Percentiles rank a stretch among this genome's conserved stretches.
phyloP scores from a whole-genome alignment of 1,284 basidiomycete species.

The Tilletia walkeri region DNA sequence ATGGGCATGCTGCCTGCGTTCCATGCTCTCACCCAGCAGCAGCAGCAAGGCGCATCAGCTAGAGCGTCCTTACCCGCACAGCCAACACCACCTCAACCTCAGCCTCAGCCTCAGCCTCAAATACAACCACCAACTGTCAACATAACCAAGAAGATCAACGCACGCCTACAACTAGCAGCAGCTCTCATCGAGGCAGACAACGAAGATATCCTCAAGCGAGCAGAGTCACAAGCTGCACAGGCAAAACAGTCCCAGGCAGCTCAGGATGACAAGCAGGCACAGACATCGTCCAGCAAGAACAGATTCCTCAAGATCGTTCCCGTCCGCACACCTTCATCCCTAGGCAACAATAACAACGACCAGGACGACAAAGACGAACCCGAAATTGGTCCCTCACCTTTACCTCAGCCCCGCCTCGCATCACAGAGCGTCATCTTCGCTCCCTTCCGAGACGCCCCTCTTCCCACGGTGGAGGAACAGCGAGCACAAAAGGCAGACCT shows the following conservation, averaged over 20 bases:
- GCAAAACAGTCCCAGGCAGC: background rate
- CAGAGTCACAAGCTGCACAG: conserved; percentile 7
- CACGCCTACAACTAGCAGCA: conserved; percentile 48
- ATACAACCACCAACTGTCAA: conserved; percentile 18
- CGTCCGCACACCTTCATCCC: background rate
- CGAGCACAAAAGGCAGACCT: conserved; percentile 6
- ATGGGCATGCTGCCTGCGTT: background rate
- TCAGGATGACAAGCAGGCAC: conserved; percentile 8
- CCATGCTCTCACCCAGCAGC: conserved; percentile 3
- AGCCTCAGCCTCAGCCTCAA: conserved; percentile 21
- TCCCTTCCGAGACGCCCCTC: conserved; percentile 34
- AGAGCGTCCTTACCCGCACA: background rate
- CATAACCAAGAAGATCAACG: conserved; percentile 42
- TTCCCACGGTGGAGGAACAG: background rate
- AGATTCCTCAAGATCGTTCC: too few relatives aligned
- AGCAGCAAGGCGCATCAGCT: background rate
- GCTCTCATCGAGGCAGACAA: conserved; percentile 55
- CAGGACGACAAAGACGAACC: conserved; percentile 21
- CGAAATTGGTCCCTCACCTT: conserved; percentile 25
- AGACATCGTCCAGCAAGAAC: background rate
- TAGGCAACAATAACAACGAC: conserved; percentile 33
- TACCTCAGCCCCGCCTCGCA: conserved; percentile 42
- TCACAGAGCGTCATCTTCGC: conserved; percentile 48
- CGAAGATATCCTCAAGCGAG: conserved; percentile 33
- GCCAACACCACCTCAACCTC: conserved; percentile 9